Evolutionary conservation across 805 yeast genomes (phyloP), one percentile per base, ranked within the genome.

Genomic region (Pichia insulana): DNA sequence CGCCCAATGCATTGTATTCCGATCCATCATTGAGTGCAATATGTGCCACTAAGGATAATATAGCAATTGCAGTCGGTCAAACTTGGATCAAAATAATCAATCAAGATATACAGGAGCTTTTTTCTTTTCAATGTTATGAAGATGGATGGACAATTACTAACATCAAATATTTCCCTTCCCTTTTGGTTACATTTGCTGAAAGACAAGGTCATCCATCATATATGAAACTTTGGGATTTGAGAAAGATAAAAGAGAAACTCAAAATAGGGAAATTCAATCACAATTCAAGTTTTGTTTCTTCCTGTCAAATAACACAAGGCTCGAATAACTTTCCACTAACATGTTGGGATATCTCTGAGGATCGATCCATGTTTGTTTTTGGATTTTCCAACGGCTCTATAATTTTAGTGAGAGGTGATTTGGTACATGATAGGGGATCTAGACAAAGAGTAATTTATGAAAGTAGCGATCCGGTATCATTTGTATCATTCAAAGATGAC

Each of bases 361-460:
- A 74, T 45, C 73, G 80, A 46, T 70, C 85, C 3, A 74, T 84
- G 28, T 58, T 83, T 6, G 89, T 83, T 0, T 63, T 85, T 36
- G 96, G 96, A 0, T 85, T 78, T 52, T 81, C 89, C 12, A 82
- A 88, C 58, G 98, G 98, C 2, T 70, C 78, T 17, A 87, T 89
- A 2, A 66, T 89, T 2, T 64, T 89, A 7, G 75, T 89, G 0
- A 65, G 97, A 48, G 98, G 98, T 8, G 97, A 92, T 59, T 60
- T 92, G 27, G 50, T 86, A 7, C 76, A 88, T 51, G 98, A 92
- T 56, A 67, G 95, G 45, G 97, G 97, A 0, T 78, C 95, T 9
- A 75, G 92, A 49, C 97, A 90, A 54, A 67, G 97, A 25, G 59
- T 82, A 0, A 78, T 89, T 1, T 85, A 79, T 56, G 85, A 82